A percentile compares a stretch with the other conserved stretches of the same genome.
Conservation (phyloP, 1,284 basidiomycete genomes). For the Peniophora sp. region DNA sequence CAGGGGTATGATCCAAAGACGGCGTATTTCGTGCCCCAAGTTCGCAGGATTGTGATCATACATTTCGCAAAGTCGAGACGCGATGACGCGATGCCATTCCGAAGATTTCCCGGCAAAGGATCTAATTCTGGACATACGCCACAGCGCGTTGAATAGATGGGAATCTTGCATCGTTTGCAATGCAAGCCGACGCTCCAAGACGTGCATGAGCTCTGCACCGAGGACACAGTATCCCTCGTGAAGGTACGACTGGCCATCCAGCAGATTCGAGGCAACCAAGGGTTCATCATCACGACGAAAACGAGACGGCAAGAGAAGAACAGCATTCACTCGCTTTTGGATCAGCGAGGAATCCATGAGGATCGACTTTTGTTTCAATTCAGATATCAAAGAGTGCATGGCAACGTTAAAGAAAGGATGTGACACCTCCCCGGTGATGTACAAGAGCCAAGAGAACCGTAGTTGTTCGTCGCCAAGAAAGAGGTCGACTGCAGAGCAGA, state of each 20-base stretch:
- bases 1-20: not conserved
- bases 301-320: slow-evolving; percentile 1
- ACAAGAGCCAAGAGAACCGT: slow-evolving; percentile 12
- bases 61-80: not conserved
- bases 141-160: slow-evolving; percentile 8
- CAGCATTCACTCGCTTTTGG: slow-evolving; percentile 1
- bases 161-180: slow-evolving; percentile 9
- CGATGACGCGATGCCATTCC: slow-evolving; percentile 7
- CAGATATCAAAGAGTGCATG: slow-evolving; percentile 6
- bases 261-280: slow-evolving; percentile 2
- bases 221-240: slow-evolving; percentile 10
- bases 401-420: slow-evolving; percentile 9
- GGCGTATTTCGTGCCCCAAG: not conserved
- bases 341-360: slow-evolving; percentile 1
- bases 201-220: not conserved
- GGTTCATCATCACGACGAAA: not conserved
- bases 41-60: not conserved
- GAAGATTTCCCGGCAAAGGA: not conserved
- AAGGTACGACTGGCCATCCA: slow-evolving; percentile 1
- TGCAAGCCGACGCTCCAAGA: slow-evolving; percentile 7
- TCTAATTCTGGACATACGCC: slow-evolving; percentile 1
- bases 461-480: slow-evolving; percentile 7
- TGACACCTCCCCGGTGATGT: slow-evolving; percentile 9
- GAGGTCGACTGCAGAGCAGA: slow-evolving; percentile 8
- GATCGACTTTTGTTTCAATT: not conserved